Evolutionary conservation across 106 monocot species (phyloP).

Genomic region (Dioscorea zingiberensis): DNA sequence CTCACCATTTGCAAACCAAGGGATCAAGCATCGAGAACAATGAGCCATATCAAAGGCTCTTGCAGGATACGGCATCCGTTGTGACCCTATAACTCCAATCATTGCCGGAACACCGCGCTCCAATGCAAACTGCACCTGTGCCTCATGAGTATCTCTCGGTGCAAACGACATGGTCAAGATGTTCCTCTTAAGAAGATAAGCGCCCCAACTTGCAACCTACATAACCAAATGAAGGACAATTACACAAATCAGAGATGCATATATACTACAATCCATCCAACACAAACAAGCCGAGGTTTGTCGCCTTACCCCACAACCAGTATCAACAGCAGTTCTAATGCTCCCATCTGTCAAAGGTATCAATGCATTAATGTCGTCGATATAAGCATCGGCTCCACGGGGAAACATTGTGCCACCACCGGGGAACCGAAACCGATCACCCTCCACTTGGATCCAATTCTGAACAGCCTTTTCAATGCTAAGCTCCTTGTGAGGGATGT

Average conservation of each 20-base stretch:
- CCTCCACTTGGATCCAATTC: slow-evolving; percentile 7
- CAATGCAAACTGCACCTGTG: background rate
- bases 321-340: slow-evolving; percentile 7
- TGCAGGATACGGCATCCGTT: slow-evolving; percentile 3
- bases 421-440: slow-evolving; percentile 7
- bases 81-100: slow-evolving; percentile 1
- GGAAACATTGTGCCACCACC: slow-evolving; percentile 8
- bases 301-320: slow-evolving; percentile 7
- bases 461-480: slow-evolving; percentile 9
- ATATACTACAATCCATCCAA: no score
- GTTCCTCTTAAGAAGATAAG: slow-evolving; percentile 2
- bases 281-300: background rate
- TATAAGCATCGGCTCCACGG: slow-evolving; percentile 5
- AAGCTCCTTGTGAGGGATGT: slow-evolving; percentile 6
- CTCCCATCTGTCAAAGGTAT: slow-evolving; percentile 1
- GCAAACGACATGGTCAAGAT: slow-evolving; percentile 5
- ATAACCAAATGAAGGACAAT: background rate
- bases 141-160: background rate
- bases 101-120: slow-evolving; percentile 2
- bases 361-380: slow-evolving; percentile 3
- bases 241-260: no score
- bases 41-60: slow-evolving; percentile 11
- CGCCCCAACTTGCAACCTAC: background rate
- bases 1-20: slow-evolving; percentile 6
- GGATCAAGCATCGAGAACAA: slow-evolving; percentile 10